Evolutionary conservation across 2,329 filamentous ascomycete species (phyloP).

Genomic region (Aspergillus transmontanensis): DNA sequence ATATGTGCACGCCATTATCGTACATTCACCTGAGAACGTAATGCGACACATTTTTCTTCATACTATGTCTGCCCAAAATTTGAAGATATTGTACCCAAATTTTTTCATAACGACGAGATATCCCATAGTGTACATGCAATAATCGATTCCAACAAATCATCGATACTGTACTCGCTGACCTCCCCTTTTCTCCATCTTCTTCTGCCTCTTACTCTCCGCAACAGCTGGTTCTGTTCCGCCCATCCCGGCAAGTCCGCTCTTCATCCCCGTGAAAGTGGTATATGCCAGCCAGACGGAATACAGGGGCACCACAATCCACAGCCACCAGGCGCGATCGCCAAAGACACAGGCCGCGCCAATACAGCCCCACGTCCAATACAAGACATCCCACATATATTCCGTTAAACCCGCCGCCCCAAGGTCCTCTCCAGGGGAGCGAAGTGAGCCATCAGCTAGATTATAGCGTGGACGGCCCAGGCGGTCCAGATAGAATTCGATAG

Average conservation of each 20-base stretch:
- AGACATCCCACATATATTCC: conserved; percentile 96
- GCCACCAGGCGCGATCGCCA: conserved; percentile 78
- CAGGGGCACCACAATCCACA: conserved; percentile 55
- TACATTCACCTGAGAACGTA: background rate
- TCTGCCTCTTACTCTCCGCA: conserved; percentile 53
- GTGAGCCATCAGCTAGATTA: conserved; percentile 62
- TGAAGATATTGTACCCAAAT: background rate
- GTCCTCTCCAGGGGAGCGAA: conserved; percentile 82
- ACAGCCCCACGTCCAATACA: conserved; percentile 91
- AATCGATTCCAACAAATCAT: conserved; percentile 22
- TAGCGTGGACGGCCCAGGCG: conserved; percentile 77
- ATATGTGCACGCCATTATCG: background rate
- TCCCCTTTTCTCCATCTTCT: conserved; percentile 56
- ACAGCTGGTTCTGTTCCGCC: conserved; percentile 33
- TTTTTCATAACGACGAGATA: background rate
- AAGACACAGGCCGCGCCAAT: conserved; percentile 71
- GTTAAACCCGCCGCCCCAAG: conserved; percentile 84
- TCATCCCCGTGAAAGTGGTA: conserved; percentile 51
- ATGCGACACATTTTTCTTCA: background rate
- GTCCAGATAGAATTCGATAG: conserved; percentile 86
- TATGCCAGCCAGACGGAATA: conserved; percentile 52
- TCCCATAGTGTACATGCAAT: background rate
- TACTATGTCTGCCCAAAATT: background rate
- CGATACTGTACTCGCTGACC: conserved; percentile 48
- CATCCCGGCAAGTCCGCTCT: conserved; percentile 46